These are phyloP conservation scores for Chlorella sp. DNA, from an alignment of 139 green algal species.

Conservation along the genomic window DNA sequence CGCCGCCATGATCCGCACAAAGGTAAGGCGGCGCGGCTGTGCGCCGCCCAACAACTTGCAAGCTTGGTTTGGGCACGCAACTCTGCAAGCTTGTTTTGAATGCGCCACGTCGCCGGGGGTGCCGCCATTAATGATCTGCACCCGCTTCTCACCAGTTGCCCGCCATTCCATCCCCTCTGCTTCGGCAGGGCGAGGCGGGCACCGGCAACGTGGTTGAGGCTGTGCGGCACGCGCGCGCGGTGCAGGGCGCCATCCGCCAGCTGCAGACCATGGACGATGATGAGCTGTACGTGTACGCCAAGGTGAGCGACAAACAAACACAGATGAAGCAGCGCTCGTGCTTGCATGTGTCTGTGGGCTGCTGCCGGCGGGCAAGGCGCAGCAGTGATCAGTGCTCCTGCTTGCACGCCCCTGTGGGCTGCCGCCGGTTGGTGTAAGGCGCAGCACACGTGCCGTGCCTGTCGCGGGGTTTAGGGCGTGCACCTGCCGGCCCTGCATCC, in stretches of 20 bases:
- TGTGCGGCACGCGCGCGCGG: constrained; percentile 93
- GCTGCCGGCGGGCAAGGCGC: neutral
- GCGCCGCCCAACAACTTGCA: too few relatives aligned
- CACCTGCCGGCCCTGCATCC: too few relatives aligned
- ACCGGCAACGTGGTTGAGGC: constrained; percentile 99
- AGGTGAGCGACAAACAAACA: constrained; percentile 74
- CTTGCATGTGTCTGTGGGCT: neutral
- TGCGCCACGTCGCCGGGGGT: neutral
- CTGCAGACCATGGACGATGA: constrained; percentile 99
- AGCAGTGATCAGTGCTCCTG: too few relatives aligned
- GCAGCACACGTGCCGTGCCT: neutral
- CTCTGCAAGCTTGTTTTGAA: neutral
- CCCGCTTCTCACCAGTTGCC: too few relatives aligned
- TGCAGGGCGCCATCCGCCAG: constrained; percentile 94
- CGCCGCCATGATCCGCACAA: constrained; percentile 98
- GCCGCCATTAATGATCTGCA: too few relatives aligned
- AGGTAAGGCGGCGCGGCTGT: constrained; percentile 59
- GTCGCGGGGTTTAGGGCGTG: neutral
- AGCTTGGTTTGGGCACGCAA: too few relatives aligned
- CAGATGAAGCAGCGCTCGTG: too few relatives aligned
- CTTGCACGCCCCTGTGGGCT: neutral
- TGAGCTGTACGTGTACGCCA: constrained; percentile 99
- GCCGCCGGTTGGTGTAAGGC: neutral
- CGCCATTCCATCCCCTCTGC: neutral
- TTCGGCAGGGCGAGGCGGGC: constrained; percentile 92